Conservation (phyloP, 2,329 filamentous ascomycete species). For the Alternaria triticimaculans region DNA sequence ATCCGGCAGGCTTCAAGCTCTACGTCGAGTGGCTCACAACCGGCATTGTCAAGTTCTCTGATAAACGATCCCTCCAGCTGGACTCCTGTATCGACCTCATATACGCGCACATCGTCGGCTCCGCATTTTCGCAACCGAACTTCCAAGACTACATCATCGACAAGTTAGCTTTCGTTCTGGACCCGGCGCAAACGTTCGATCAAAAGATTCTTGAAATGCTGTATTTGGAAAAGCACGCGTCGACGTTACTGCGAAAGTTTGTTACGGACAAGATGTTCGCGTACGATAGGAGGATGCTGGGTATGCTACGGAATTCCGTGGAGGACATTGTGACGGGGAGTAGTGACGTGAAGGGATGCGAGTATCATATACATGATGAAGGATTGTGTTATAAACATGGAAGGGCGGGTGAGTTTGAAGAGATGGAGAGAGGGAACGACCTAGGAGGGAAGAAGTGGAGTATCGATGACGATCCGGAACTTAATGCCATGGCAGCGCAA, state of each 20-base stretch:
- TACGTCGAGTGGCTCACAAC: conserved; percentile 20
- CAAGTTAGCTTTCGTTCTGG: not conserved
- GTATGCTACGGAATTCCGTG: conserved; percentile 10
- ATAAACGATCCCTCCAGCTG: not conserved
- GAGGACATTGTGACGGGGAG: not conserved
- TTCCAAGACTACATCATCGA: conserved; percentile 25
- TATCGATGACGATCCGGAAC: not conserved
- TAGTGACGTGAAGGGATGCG: not conserved
- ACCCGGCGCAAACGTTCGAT: conserved; percentile 11
- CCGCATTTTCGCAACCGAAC: conserved; percentile 10
- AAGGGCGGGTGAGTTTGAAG: too few relatives aligned
- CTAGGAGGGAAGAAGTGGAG: not conserved
- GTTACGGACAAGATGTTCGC: conserved; percentile 19
- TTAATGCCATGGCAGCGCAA: not conserved
- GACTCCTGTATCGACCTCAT: conserved; percentile 19
- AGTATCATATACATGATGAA: conserved; percentile 15
- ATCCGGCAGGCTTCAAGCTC: conserved; percentile 19
- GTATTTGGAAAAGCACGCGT: conserved; percentile 11
- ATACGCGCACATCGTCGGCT: conserved; percentile 25
- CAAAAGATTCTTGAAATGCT: conserved; percentile 8
- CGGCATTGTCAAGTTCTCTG: not conserved
- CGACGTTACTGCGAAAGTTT: conserved; percentile 1
- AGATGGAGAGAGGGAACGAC: not conserved
- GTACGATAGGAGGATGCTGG: conserved; percentile 13
- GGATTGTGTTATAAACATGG: conserved; percentile 10